These are phyloP conservation scores for Arabidopsis arenosa DNA, from an alignment of 345 rosid species.

Conservation along the genomic window DNA sequence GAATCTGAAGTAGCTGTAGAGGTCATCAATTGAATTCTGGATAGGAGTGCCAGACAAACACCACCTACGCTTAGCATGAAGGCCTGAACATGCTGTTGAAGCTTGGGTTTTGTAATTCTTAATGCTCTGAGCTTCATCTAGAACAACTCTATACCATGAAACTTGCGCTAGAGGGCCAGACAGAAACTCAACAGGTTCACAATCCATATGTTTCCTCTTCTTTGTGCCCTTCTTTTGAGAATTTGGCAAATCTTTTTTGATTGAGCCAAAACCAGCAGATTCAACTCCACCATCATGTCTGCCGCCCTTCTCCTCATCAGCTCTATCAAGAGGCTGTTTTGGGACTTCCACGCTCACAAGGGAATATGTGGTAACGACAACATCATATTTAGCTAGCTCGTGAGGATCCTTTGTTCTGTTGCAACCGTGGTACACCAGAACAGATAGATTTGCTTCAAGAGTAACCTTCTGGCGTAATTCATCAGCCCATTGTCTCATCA, in stretches of 20 bases:
- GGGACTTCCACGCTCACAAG: constrained; percentile 94
- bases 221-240: constrained; percentile 58
- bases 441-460: constrained; percentile 63
- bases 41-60: constrained; percentile 99
- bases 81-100: constrained; percentile 96
- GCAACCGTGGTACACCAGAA: constrained; percentile 81
- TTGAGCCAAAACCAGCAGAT: constrained; percentile 46
- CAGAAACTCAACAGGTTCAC: constrained; percentile 49
- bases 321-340: constrained; percentile 64
- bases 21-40: constrained; percentile 94
- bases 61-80: constrained; percentile 96
- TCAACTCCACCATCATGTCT: constrained; percentile 48
- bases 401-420: constrained; percentile 77
- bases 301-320: constrained; percentile 58
- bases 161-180: constrained; percentile 90
- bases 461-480: constrained; percentile 78
- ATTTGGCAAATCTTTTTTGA: constrained; percentile 58
- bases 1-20: constrained; percentile 88
- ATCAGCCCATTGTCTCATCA: constrained; percentile 87
- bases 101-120: constrained; percentile 93
- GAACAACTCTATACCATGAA: constrained; percentile 88
- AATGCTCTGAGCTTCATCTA: constrained; percentile 98
- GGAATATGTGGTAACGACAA: constrained; percentile 88
- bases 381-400: constrained; percentile 80
- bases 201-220: constrained; percentile 58